Evolutionary conservation across 2,329 filamentous ascomycete species (phyloP), one percentile per base, ranked within the genome.

Genomic region (Alternaria incomplexa): DNA sequence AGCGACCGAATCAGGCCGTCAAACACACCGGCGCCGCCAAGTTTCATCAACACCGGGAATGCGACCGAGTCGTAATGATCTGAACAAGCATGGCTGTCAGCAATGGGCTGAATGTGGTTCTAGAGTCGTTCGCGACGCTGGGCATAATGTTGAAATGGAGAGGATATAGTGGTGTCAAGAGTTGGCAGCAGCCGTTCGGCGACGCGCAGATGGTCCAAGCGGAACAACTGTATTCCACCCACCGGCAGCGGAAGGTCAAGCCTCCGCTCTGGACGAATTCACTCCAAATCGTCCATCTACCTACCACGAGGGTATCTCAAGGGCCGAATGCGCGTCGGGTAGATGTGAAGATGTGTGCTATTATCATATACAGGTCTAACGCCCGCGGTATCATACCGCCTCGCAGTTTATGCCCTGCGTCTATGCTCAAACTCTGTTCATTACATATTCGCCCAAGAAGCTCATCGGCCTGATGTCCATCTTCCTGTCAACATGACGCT

Each of bases 1-100:
- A 59, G 45, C 40, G 17, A 53, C 51, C 55, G 55, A 62, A 59
- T 48, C 46, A 45, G 36, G 28, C 62, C 62, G 62, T 65, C 59
- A 62, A 65, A 65, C 62, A 50, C 55, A 52, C 62, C 62, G 54
- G 51, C n/a, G 53, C 22, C 36, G 62, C 58, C 62, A 58, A 64
- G 58, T 32, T 47, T 22, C 13, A 46, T 36, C 44, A 54, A 52
- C 17, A 53, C 58, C 55, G 55, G 59, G 44, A 64, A 52, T 54
- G 45, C 53, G 51, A 53, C 62, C 59, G 51, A 59, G 20, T 50
- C 25, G 54, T 17, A 47, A n/a, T 28, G 48, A 36, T 52, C 13
- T 52, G 30, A 40, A 13, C 48, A 6, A 52, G 28, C 28, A 52
- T 52, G 6, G 20, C 22, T 17, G 20, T 13, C 30, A 5, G 30